A percentile compares a stretch with the other conserved stretches of the same genome.
These are phyloP conservation scores for Mortierella sp. DNA, from an alignment of 371 early-diverging fungal species.

Conservation along the genomic window DNA sequence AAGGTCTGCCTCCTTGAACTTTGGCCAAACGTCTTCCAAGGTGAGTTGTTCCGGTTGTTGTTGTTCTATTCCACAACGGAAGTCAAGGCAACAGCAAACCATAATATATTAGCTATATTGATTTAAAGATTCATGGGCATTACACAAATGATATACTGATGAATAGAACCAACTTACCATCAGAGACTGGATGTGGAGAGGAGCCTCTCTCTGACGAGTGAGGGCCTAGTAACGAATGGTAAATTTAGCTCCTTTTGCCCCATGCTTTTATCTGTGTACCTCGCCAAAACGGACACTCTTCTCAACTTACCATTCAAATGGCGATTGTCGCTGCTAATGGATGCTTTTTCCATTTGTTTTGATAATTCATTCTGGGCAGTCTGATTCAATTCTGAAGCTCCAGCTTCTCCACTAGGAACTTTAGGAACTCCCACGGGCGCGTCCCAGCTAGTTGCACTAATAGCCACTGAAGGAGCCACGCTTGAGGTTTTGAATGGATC, in stretches of 20 bases:
- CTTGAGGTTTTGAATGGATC: background rate
- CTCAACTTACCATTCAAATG: background rate
- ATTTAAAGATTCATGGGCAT: no score
- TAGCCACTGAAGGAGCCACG: background rate
- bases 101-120: no score
- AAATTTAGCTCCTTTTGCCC: constrained; percentile 2
- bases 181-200: background rate
- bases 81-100: no score
- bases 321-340: constrained; percentile 5
- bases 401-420: background rate
- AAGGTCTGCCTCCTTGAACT: constrained; percentile 36
- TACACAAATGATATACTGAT: no score
- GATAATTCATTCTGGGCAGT: background rate
- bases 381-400: constrained; percentile 1
- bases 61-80: no score
- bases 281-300: background rate
- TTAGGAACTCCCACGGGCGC: background rate
- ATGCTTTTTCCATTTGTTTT: constrained; percentile 20
- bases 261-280: background rate
- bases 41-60: no score
- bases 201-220: background rate
- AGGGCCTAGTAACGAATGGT: background rate
- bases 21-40: constrained; percentile 39
- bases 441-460: constrained; percentile 1
- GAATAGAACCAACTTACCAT: background rate